Percentiles rank a stretch among this genome's conserved stretches.
These are phyloP conservation scores for Leishmania guyanensis DNA, from an alignment of 208 protist species.

Conservation along the genomic window DNA sequence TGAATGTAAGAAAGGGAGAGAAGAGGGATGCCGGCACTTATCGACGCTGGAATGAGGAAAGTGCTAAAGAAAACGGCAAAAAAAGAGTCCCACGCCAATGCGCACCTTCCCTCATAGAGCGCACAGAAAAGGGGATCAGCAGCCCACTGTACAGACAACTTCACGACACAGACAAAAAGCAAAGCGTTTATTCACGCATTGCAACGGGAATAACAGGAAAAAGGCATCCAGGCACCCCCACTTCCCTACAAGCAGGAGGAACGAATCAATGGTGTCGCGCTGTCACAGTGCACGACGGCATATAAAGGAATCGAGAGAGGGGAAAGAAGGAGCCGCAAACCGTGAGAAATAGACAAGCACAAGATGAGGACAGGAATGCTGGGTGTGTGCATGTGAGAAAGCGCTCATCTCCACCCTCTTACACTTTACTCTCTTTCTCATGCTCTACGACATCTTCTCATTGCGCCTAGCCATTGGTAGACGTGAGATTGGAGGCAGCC, in stretches of 20 bases:
- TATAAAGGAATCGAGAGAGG: neutral
- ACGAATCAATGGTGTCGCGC: neutral
- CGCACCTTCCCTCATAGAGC: neutral
- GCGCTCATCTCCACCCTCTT: neutral
- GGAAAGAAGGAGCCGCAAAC: neutral
- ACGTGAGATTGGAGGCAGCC: conserved; percentile 24
- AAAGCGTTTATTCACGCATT: neutral
- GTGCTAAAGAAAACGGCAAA: neutral
- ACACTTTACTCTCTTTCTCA: neutral
- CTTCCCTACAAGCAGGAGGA: neutral
- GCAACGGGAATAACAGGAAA: neutral
- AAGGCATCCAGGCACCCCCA: neutral
- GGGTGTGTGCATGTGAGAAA: neutral
- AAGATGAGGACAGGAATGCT: neutral
- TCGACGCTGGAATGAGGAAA: neutral
- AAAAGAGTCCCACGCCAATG: neutral
- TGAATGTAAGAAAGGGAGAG: neutral
- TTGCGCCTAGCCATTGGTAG: conserved; percentile 8
- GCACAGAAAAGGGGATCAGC: neutral
- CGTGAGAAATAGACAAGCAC: too few relatives aligned
- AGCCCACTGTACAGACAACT: neutral
- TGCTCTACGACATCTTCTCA: conserved; percentile 8
- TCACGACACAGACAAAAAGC: neutral
- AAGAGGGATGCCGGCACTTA: neutral
- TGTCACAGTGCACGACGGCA: neutral